phyloP scores from a whole-genome alignment of 768 basidiomycete genomes.

The Clitopilus hobsonii region DNA sequence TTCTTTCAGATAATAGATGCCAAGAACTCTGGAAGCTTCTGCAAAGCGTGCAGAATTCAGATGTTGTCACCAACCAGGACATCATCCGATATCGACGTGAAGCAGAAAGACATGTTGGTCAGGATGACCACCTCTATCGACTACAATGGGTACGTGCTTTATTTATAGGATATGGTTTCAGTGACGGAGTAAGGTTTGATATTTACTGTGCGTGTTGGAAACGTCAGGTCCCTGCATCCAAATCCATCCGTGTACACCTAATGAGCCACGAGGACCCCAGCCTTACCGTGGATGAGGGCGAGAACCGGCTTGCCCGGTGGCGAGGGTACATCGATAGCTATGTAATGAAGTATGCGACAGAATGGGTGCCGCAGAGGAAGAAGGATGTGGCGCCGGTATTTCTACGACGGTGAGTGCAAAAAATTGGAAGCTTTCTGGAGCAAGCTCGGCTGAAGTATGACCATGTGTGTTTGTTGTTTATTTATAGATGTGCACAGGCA shows the following conservation, averaged over 20 bases:
- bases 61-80: slow-evolving; percentile 54
- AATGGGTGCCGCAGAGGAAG: slow-evolving; percentile 53
- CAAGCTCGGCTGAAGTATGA: slow-evolving; percentile 14
- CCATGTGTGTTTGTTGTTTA: slow-evolving; percentile 24
- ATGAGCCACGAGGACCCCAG: slow-evolving; percentile 63
- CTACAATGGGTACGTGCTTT: slow-evolving; percentile 70
- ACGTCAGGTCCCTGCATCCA: slow-evolving; percentile 49
- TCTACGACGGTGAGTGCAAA: slow-evolving; percentile 47
- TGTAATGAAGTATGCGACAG: slow-evolving; percentile 65
- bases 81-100: slow-evolving; percentile 75
- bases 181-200: not conserved
- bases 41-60: slow-evolving; percentile 54
- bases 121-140: slow-evolving; percentile 74
- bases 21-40: slow-evolving; percentile 82
- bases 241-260: slow-evolving; percentile 57
- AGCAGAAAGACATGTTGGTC: slow-evolving; percentile 70
- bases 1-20: slow-evolving; percentile 78
- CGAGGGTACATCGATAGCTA: slow-evolving; percentile 71
- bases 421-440: slow-evolving; percentile 6
- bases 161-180: slow-evolving; percentile 12
- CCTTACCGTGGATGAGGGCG: slow-evolving; percentile 45
- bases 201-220: slow-evolving; percentile 8
- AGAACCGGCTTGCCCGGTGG: slow-evolving; percentile 54
- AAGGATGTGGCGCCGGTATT: slow-evolving; percentile 37
- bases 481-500: slow-evolving; percentile 47